Evolutionary conservation across 176 grass and related monocot genomes (phyloP), one percentile per base, ranked within the genome.

Genomic region (Triticum timopheevii): DNA sequence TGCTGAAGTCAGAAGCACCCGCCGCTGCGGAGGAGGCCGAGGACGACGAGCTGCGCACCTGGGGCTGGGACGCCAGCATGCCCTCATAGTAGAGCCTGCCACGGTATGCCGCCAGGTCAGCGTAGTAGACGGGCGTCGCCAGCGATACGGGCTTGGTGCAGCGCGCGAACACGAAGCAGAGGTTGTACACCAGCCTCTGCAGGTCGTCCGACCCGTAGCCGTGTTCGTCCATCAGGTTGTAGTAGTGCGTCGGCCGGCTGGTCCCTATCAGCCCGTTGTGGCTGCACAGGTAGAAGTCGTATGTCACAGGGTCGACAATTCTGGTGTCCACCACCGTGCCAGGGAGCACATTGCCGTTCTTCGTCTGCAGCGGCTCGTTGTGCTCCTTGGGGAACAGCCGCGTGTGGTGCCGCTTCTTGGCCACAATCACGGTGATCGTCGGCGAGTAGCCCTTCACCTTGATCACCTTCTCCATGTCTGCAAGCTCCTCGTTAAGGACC

Each of bases 221-320:
- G 22, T 91, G 88, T 34, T 91, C 83, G 62, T 94, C 92, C 33
- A 79, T 7, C 16, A 94, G 84, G 76, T 66, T 78, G 65, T 94
- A 91, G 83, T 94, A 94, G 71, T 94, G 92, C 4, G 89, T 87
- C 50, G 89, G 92, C 27, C 87, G 87, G 84, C 92, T 94, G 6
- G 92, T 91, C 34, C 92, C 92, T 0, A 78, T 33, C 9, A 86
- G 44, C 62, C 89, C 92, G 12, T 86, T 79, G 81, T 94, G 92
- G 84, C 92, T 91, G 83, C 89, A 89, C 35, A 94, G 77, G 86
- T 89, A 94, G 89, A 94, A 94, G 81, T 94, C 89, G 47, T 87
- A 88, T 0, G 92, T 87, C 23, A 10, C 39, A 10, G 86, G 86
- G 83, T 91, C 92, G 2, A 94, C 77, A 63, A 91, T 86, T 3